A percentile compares a stretch with the other conserved stretches of the same genome.
These are phyloP conservation scores for Mycena indigotica DNA, from an alignment of 768 basidiomycete genomes.

Conservation along the genomic window DNA sequence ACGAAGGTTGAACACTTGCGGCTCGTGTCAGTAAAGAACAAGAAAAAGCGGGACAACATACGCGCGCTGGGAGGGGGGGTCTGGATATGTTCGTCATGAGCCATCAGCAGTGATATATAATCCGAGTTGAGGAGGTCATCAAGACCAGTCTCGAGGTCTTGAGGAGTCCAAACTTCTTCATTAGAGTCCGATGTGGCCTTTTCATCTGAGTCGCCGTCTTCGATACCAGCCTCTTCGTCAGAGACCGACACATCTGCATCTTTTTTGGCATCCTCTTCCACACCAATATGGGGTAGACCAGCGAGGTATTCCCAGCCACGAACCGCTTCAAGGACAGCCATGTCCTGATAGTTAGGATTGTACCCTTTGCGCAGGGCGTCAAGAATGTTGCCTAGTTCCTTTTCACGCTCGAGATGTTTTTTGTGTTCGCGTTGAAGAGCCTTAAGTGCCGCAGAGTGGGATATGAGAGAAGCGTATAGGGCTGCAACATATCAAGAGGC, in stretches of 20 bases:
- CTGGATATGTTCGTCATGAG: slow-evolving; percentile 71
- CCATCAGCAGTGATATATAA: slow-evolving; percentile 72
- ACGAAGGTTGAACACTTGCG: slow-evolving; percentile 73
- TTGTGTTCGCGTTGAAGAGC: slow-evolving; percentile 74
- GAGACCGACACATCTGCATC: slow-evolving; percentile 34
- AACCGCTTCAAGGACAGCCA: slow-evolving; percentile 97
- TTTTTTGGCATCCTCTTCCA: slow-evolving; percentile 49
- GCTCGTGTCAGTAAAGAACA: not conserved
- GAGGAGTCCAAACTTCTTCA: slow-evolving; percentile 62
- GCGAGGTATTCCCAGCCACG: slow-evolving; percentile 87
- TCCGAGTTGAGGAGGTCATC: slow-evolving; percentile 63
- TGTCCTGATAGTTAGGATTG: slow-evolving; percentile 99
- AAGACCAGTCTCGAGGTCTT: slow-evolving; percentile 59
- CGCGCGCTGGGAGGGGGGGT: slow-evolving; percentile 49
- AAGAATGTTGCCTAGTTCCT: slow-evolving; percentile 80
- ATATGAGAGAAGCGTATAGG: slow-evolving; percentile 72
- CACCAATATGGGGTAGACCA: slow-evolving; percentile 70
- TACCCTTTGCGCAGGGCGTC: slow-evolving; percentile 79
- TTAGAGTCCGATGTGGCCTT: slow-evolving; percentile 50
- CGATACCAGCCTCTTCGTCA: slow-evolving; percentile 34
- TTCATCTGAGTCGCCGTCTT: slow-evolving; percentile 29
- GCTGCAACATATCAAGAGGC: slow-evolving; percentile 48
- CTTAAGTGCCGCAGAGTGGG: slow-evolving; percentile 74
- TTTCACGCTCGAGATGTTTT: slow-evolving; percentile 73
- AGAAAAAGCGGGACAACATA: slow-evolving; percentile 46